A percentile compares a stretch with the other conserved stretches of the same genome.
Evolutionary conservation across 1,139 yeast species (phyloP).

Genomic region (Debaryomyces sp.): DNA sequence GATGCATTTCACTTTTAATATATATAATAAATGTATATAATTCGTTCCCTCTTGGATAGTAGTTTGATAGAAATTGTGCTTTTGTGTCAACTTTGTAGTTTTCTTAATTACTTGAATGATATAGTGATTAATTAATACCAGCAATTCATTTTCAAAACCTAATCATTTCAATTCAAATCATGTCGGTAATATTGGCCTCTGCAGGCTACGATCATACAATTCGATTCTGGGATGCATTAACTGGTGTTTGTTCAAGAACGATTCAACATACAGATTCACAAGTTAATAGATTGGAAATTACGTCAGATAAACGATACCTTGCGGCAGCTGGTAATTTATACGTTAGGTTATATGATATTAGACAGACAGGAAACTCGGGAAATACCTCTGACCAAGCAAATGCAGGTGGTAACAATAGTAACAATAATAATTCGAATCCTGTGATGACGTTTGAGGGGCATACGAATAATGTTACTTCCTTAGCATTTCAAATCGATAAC

Average conservation of each 20-base stretch:
- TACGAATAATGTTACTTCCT: slow-evolving; percentile 85
- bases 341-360: slow-evolving; percentile 83
- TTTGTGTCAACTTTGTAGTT: slow-evolving; percentile 1
- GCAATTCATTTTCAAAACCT: background rate
- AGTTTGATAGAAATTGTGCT: background rate
- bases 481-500: slow-evolving; percentile 91
- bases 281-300: slow-evolving; percentile 89
- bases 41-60: background rate
- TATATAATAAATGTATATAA: slow-evolving; percentile 2
- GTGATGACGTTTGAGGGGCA: slow-evolving; percentile 95
- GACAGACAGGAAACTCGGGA: slow-evolving; percentile 49
- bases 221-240: slow-evolving; percentile 97
- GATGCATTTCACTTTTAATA: slow-evolving; percentile 11
- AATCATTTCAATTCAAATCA: background rate
- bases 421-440: slow-evolving; percentile 72
- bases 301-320: slow-evolving; percentile 84
- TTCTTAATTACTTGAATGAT: background rate
- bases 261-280: slow-evolving; percentile 95
- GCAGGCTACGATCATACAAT: slow-evolving; percentile 98
- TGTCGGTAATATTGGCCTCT: slow-evolving; percentile 96
- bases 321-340: slow-evolving; percentile 95
- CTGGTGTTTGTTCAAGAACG: slow-evolving; percentile 95
- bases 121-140: background rate
- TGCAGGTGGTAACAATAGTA: slow-evolving; percentile 12
- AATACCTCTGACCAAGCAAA: slow-evolving; percentile 23